These are phyloP conservation scores for Lindgomyces ingoldianus DNA, from an alignment of 495 filamentous ascomycete genomes.

Conservation along the genomic window DNA sequence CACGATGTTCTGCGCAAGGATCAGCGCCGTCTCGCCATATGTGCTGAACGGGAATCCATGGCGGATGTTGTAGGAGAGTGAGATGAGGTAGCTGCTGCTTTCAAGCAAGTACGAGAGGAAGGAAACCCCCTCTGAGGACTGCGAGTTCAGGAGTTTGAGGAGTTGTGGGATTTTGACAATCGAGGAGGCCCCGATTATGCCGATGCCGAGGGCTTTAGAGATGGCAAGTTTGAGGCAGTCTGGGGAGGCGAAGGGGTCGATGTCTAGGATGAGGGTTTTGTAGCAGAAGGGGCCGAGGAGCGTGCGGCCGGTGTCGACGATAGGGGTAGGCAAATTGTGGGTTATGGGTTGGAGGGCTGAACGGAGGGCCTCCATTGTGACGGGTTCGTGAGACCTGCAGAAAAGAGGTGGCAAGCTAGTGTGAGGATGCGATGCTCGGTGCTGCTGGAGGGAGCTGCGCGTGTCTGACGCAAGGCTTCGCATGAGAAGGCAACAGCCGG, in stretches of 20 bases:
- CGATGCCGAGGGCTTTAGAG: constrained; percentile 88
- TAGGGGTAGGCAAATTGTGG: constrained; percentile 72
- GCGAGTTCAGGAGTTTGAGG: constrained; percentile 78
- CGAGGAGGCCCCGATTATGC: constrained; percentile 82
- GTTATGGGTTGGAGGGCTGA: constrained; percentile 72
- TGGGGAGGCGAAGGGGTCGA: constrained; percentile 68
- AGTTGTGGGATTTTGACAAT: constrained; percentile 97
- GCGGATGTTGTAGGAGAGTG: constrained; percentile 84
- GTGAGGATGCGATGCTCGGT: too few species aligned
- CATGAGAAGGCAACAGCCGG: too few species aligned
- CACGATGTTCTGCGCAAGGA: constrained; percentile 85
- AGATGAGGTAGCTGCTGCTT: constrained; percentile 79
- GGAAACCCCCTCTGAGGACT: constrained; percentile 76
- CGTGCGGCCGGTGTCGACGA: constrained; percentile 71
- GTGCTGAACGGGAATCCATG: constrained; percentile 93
- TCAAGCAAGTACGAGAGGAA: constrained; percentile 92
- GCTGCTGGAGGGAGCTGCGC: too few species aligned
- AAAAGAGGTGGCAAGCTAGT: too few species aligned
- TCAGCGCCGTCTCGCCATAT: constrained; percentile 89
- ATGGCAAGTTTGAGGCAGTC: constrained; percentile 83
- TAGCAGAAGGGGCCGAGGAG: constrained; percentile 85
- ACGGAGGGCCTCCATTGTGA: constrained; percentile 54
- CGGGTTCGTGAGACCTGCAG: too few species aligned
- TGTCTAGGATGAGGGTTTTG: constrained; percentile 73
- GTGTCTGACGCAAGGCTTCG: too few species aligned